A percentile compares a stretch with the other conserved stretches of the same genome.
phyloP scores from a whole-genome alignment of 2,329 filamentous ascomycete genomes.

The Talaromyces sp. region DNA sequence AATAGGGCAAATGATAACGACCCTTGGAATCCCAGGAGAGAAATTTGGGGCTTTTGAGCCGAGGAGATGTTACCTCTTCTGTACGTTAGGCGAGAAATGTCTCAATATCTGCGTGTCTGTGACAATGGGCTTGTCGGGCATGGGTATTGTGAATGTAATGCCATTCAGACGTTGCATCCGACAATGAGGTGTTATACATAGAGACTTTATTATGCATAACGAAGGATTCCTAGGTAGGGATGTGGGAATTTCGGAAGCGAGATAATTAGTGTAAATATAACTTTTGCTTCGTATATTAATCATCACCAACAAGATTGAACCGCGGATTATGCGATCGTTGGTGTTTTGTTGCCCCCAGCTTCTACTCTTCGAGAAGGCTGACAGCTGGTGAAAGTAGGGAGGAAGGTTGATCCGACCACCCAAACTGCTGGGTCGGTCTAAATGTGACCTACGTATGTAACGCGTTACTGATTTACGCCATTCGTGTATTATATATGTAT shows the following conservation, averaged over 20 bases:
- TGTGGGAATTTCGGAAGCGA: background rate
- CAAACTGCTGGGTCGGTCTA: conserved; percentile 1
- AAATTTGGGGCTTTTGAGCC: background rate
- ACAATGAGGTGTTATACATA: background rate
- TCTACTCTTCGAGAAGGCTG: background rate
- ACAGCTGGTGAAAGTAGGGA: background rate
- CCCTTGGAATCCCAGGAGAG: background rate
- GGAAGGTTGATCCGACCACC: conserved; percentile 2
- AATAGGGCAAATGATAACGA: background rate
- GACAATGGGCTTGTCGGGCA: background rate
- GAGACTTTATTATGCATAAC: background rate
- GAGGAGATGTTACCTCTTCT: background rate
- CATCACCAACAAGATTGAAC: background rate
- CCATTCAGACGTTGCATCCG: background rate
- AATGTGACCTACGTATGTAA: background rate
- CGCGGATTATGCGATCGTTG: background rate
- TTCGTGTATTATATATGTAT: background rate
- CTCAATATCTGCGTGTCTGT: background rate
- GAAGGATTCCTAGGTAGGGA: background rate
- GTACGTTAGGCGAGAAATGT: background rate
- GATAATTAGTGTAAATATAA: background rate
- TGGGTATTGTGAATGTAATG: background rate
- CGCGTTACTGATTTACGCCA: background rate
- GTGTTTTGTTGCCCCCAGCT: background rate
- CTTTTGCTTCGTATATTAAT: background rate